phyloP scores from a whole-genome alignment of 805 yeast species.

The Zygoascus flipseniorum region DNA sequence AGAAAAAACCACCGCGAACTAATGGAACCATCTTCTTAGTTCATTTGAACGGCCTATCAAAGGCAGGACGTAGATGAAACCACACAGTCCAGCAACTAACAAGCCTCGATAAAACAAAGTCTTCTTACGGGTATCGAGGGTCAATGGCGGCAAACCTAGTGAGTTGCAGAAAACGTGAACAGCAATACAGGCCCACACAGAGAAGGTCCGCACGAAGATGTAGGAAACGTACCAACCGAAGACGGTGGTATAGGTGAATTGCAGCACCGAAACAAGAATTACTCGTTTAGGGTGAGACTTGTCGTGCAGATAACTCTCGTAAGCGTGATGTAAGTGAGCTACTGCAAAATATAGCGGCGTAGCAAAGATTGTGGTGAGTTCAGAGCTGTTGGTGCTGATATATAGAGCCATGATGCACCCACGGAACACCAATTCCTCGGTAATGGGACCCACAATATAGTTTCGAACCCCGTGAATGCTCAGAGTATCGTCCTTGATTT shows the following conservation, averaged over 20 bases:
- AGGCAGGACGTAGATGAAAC: conserved; percentile 25
- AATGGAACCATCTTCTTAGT: background rate
- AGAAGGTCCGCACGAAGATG: conserved; percentile 43
- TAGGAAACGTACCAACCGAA: conserved; percentile 64
- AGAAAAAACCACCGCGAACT: no score
- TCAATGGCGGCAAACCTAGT: conserved; percentile 52
- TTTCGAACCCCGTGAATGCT: conserved; percentile 44
- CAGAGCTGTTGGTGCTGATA: conserved; percentile 18
- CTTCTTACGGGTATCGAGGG: conserved; percentile 4
- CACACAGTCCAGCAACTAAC: conserved; percentile 36
- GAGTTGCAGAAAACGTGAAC: conserved; percentile 64
- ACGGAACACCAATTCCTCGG: conserved; percentile 71
- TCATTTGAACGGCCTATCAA: conserved; percentile 1
- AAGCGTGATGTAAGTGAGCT: conserved; percentile 74
- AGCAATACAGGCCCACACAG: conserved; percentile 47
- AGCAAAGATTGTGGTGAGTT: conserved; percentile 25
- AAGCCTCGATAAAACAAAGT: conserved; percentile 21
- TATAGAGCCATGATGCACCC: conserved; percentile 32
- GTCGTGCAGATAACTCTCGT: conserved; percentile 33
- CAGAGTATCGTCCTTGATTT: conserved; percentile 18
- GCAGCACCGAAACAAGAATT: conserved; percentile 37
- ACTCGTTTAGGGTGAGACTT: conserved; percentile 28
- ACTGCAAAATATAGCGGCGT: conserved; percentile 66
- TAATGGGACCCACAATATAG: conserved; percentile 60
- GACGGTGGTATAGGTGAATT: conserved; percentile 53